phyloP scores from a whole-genome alignment of 352 stramenopile genomes.

The Phytophthora podocarpi region DNA sequence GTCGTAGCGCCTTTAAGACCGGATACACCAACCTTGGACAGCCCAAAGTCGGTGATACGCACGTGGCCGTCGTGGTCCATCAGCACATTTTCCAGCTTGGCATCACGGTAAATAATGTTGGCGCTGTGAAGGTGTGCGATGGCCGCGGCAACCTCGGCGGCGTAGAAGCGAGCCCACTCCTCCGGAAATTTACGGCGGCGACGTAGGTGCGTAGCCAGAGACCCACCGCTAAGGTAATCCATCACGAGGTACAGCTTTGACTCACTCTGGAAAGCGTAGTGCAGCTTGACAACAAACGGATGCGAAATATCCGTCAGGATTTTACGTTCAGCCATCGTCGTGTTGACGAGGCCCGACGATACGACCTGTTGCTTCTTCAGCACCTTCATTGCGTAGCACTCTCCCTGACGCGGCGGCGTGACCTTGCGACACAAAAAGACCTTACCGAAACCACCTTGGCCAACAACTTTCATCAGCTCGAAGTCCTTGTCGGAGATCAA shows the following conservation, averaged over 20 bases:
- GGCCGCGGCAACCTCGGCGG: conserved; percentile 93
- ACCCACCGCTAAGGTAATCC: conserved; percentile 92
- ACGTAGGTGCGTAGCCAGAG: conserved; percentile 89
- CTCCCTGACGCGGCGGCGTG: conserved; percentile 82
- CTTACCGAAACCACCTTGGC: conserved; percentile 97
- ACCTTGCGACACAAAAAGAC: conserved; percentile 98
- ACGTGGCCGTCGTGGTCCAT: conserved; percentile 95
- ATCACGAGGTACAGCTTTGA: conserved; percentile 94
- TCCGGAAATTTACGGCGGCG: conserved; percentile 91
- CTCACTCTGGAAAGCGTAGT: conserved; percentile 95
- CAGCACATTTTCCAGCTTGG: conserved; percentile 96
- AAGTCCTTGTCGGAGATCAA: conserved; percentile 92
- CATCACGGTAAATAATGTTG: conserved; percentile 96
- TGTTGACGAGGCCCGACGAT: conserved; percentile 92
- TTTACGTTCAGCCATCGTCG: conserved; percentile 92
- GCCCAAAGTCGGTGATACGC: conserved; percentile 94
- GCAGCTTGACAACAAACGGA: conserved; percentile 94
- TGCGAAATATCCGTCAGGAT: conserved; percentile 93
- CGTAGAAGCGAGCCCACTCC: conserved; percentile 92
- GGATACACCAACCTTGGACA: conserved; percentile 93
- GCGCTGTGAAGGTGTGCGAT: conserved; percentile 93
- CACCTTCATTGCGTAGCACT: conserved; percentile 99
- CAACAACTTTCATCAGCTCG: conserved; percentile 97
- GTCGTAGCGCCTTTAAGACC: conserved; percentile 88
- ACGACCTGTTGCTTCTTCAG: conserved; percentile 94